Evolutionary conservation across 257 asterid species (phyloP), one percentile per base, ranked within the genome.

Genomic region (Ehretia macrophylla): DNA sequence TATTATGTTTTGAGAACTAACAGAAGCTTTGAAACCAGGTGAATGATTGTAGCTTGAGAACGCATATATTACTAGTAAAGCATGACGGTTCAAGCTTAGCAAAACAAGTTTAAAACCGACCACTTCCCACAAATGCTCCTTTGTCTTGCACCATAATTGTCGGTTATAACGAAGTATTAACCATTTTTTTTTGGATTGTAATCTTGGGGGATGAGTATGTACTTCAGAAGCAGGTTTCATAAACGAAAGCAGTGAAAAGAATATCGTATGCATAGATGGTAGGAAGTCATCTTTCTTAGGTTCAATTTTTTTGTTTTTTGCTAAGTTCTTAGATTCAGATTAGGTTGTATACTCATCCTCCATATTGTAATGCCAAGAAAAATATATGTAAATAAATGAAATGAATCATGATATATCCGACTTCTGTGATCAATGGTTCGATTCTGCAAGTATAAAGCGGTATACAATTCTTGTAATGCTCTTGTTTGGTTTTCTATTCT

Each of bases 21-120:
- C 77, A 54, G 32, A 39, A 55, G 37, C 57, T 58, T 32, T 53
- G 17, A 50, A 64, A 58, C 21, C 83, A 87, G 96, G 87, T 85
- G 62, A 78, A 58, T 56, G 72, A 77, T 57, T 83, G 85, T 63
- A 83, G 91, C 75, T 82, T 85, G 75, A 79, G 69, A 65, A 77
- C 79, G 56, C 89, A 85, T 47, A 51, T 76, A 50, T 45, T 85
- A 69, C 96, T 83, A 79, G 66, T 68, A 70, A 80, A 66, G 52
- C 59, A 63, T 17, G 10, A 54, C 32, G 63, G 59, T 19, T 55
- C 54, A 57, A 74, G 72, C 72, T 66, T 72, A 18, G 66, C 72
- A 52, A 73, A 63, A 44, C 62, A 73, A 56, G 72, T 63, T 62
- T 67, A 72, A 68, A 54, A 37, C 75, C 65, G 76, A 67, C 73